Conservation (phyloP, 2,329 filamentous ascomycete species). For the Exophiala mesophila region DNA sequence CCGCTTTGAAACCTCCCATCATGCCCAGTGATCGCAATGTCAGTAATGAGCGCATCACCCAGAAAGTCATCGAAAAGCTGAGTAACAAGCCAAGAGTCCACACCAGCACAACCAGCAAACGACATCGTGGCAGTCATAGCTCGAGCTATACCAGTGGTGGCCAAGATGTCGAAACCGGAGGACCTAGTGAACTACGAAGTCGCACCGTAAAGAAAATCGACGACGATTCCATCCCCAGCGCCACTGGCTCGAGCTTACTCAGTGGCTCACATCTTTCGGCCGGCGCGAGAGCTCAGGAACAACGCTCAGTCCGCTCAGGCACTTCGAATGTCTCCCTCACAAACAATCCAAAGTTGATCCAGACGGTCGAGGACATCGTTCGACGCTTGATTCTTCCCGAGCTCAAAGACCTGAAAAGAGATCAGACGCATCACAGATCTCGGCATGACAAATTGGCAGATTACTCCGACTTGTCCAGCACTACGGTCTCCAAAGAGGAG, state of each 20-base stretch:
- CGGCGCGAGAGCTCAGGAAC: constrained; percentile 49
- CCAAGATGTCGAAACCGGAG: constrained; percentile 39
- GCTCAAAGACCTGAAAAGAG: constrained; percentile 82
- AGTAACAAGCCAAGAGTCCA: constrained; percentile 45
- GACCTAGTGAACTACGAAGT: constrained; percentile 37
- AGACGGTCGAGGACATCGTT: constrained; percentile 91
- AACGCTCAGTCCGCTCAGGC: constrained; percentile 56
- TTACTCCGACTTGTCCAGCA: constrained; percentile 57
- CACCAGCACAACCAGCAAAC: constrained; percentile 36
- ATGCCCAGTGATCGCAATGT: constrained; percentile 58
- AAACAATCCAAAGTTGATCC: constrained; percentile 84
- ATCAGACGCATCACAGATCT: constrained; percentile 69
- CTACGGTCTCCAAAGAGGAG: constrained; percentile 51
- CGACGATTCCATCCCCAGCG: constrained; percentile 49
- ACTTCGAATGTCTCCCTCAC: constrained; percentile 64
- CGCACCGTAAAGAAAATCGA: constrained; percentile 47
- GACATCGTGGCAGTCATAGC: constrained; percentile 40
- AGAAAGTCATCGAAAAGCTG: constrained; percentile 65
- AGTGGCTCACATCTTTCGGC: constrained; percentile 52
- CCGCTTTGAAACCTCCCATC: constrained; percentile 55
- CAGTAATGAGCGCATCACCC: constrained; percentile 62
- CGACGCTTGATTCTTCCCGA: constrained; percentile 85
- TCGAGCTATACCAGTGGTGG: constrained; percentile 39
- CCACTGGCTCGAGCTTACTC: constrained; percentile 57
- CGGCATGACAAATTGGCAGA: constrained; percentile 58